Evolutionary conservation across 2,329 filamentous ascomycete genomes (phyloP), one percentile per base, ranked within the genome.

Genomic region (Diaporthe sp.): DNA sequence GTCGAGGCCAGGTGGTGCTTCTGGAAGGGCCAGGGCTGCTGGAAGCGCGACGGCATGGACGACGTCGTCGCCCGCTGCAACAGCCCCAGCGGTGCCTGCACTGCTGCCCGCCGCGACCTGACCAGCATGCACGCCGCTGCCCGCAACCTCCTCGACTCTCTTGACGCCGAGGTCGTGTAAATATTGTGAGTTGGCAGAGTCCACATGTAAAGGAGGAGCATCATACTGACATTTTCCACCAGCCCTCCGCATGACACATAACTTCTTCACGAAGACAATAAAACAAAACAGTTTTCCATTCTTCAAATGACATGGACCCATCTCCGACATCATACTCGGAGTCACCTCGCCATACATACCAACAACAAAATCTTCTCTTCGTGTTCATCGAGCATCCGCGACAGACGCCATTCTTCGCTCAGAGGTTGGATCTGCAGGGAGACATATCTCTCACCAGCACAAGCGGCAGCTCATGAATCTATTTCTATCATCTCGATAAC

Each of bases 41-140:
- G 82, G 82, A 83, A 76, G 75, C 79, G 79, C 55, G 76, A 79
- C 71, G 76, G 68, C 47, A 63, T 74, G 69, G 68, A 76, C 32
- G 76, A 73, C 35, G 63, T 78, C 71, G 79, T 78, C 56, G 75
- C 78, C 37, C 77, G 78, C 56, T 83, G 82, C 80, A 76, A 83
- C 77, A 76, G 75, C 66, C 79, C 79, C 77, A 76, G 75, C 35
- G 81, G 81, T 30, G 75, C 75, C 51, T 83, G 82, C 79, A 77
- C 79, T 76, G 76, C 81, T 76, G 85, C 83, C 73, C 82, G 82
- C 78, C 83, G 85, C 58, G 82, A 83, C 77, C 78, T 83, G 55
- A 76, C 81, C 73, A 80, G 79, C 78, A 81, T 83, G 74, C 78
- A 81, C 78, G 78, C 79, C 59, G 79, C 79, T 4, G 82, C 82